phyloP scores from a whole-genome alignment of 2,329 filamentous ascomycete species.

The Diaporthe sp. region DNA sequence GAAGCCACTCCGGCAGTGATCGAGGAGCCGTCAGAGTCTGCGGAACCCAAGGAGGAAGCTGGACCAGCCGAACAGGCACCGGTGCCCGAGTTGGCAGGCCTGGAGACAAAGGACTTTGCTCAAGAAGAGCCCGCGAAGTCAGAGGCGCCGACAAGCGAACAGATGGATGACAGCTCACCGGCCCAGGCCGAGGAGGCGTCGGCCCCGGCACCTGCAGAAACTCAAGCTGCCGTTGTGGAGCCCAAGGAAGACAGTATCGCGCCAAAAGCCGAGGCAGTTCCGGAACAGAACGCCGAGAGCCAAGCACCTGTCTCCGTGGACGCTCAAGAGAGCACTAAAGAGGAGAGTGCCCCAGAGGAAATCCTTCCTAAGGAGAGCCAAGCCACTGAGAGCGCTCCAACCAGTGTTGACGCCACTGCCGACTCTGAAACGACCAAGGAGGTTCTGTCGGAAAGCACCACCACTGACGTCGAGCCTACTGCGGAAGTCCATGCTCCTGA shows the following conservation, averaged over 20 bases:
- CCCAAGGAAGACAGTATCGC: slow-evolving; percentile 1
- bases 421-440: slow-evolving; percentile 1
- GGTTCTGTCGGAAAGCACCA: background rate
- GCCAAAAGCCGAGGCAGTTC: background rate
- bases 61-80: background rate
- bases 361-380: background rate
- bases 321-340: background rate
- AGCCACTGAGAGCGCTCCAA: background rate
- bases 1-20: background rate
- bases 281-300: background rate
- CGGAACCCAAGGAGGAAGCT: background rate
- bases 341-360: background rate
- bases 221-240: background rate
- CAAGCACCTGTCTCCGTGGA: background rate
- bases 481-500: background rate
- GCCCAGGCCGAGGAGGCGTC: background rate
- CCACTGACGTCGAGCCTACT: background rate
- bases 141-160: background rate
- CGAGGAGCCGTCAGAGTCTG: background rate
- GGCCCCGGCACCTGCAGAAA: background rate
- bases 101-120: background rate
- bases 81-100: background rate
- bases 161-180: background rate
- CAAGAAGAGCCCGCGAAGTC: background rate
- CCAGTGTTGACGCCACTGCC: background rate